Percentiles rank a stretch among this genome's conserved stretches.
These are phyloP conservation scores for Vigna mungo DNA, from an alignment of 306 rosid genomes.

Conservation along the genomic window DNA sequence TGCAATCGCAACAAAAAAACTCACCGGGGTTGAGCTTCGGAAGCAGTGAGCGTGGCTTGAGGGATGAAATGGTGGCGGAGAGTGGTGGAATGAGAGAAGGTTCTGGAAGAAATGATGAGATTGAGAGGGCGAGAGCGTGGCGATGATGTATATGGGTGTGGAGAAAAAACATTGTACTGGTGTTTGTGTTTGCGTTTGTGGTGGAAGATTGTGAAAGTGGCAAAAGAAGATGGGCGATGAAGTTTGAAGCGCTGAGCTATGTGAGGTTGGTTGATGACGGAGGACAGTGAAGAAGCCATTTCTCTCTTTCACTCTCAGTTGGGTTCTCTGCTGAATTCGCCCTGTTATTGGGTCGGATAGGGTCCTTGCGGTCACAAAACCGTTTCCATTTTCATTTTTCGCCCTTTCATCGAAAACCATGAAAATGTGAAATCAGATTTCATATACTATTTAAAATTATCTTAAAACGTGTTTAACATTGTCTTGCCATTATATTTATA, in stretches of 20 bases:
- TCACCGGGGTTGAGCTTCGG: slow-evolving; percentile 63
- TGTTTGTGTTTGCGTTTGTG: slow-evolving; percentile 32
- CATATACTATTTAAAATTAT: too few species aligned
- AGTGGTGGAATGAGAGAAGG: slow-evolving; percentile 53
- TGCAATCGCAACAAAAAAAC: slow-evolving; percentile 23
- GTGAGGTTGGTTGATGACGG: slow-evolving; percentile 65
- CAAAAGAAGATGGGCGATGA: slow-evolving; percentile 52
- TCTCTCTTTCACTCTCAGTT: neutral
- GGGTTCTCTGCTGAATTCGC: slow-evolving; percentile 1
- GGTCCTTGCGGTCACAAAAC: slow-evolving; percentile 41
- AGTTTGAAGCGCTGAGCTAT: slow-evolving; percentile 57
- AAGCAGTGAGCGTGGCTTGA: slow-evolving; percentile 62
- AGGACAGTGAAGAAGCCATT: slow-evolving; percentile 71
- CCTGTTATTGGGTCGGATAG: slow-evolving; percentile 37
- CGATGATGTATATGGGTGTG: slow-evolving; percentile 34
- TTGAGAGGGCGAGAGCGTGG: slow-evolving; percentile 31
- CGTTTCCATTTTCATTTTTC: neutral
- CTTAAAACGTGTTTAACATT: too few species aligned
- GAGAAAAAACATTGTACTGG: slow-evolving; percentile 27
- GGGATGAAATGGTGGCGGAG: slow-evolving; percentile 57
- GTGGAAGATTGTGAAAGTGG: slow-evolving; percentile 42
- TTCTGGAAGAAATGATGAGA: slow-evolving; percentile 39
- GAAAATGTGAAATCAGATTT: too few species aligned
- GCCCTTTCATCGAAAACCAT: neutral
- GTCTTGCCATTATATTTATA: too few species aligned